Evolutionary conservation across 139 green algal genomes (phyloP).

Genomic region (Coelastrella sp.): DNA sequence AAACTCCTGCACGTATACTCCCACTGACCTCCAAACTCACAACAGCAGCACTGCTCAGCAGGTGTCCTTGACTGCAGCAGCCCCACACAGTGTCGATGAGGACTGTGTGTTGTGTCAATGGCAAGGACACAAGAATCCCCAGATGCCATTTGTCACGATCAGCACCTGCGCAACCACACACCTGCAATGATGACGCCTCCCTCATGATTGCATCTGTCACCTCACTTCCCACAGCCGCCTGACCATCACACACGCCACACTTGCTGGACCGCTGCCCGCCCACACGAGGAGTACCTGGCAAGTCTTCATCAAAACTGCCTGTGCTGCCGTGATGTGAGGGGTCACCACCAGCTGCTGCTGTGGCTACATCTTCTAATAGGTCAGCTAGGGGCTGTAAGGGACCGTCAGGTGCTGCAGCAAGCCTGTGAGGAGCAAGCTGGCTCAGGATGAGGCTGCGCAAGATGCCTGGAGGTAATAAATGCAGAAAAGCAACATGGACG

Average conservation of each 20-base stretch:
- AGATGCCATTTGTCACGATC: background rate
- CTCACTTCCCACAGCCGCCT: background rate
- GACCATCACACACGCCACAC: background rate
- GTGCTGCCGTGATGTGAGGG: background rate
- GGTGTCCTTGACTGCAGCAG: no score
- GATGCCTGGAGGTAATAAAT: constrained; percentile 20
- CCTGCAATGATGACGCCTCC: constrained; percentile 41
- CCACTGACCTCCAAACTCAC: no score
- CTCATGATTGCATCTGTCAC: background rate
- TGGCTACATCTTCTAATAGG: constrained; percentile 24
- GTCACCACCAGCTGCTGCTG: background rate
- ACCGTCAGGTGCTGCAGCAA: constrained; percentile 42
- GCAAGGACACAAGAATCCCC: background rate
- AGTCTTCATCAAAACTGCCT: constrained; percentile 13
- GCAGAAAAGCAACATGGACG: background rate
- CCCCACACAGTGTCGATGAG: no score
- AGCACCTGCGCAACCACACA: background rate
- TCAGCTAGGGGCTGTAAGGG: constrained; percentile 6
- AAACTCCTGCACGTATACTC: no score
- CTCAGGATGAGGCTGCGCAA: constrained; percentile 79
- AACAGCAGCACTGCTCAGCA: no score
- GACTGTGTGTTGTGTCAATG: background rate
- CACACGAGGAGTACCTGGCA: background rate
- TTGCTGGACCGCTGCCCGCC: background rate
- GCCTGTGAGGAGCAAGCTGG: constrained; percentile 81